Evolutionary conservation across 768 basidiomycete species (phyloP), one percentile per base, ranked within the genome.

Genomic region (Auricularia cornea): DNA sequence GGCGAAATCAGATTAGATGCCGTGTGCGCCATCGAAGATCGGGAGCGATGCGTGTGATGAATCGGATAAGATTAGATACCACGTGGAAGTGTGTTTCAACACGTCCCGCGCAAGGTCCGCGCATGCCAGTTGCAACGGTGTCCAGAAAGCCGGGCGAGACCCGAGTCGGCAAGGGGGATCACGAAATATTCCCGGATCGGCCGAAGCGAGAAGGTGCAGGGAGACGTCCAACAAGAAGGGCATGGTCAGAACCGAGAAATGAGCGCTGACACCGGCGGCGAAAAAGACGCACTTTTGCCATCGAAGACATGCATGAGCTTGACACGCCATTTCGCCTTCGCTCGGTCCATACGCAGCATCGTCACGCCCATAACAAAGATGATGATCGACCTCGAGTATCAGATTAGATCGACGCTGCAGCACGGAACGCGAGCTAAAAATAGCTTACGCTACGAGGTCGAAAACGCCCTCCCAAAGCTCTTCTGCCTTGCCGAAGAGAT

Each of bases 311-410:
- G 44, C 44, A 48, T 48, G 44, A 48, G 44, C 44, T 48, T 48
- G 20, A 48, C 75, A 67, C 92, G 84, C 96, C 96, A 99, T 74
- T 92, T 94, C n/a, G 88, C 83, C 72, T 93, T 90, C 12, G 96
- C 89, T 70, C 88, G 81, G 74, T 98, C 95, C 84, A 99, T 87
- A 72, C 92, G 94, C 65, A 99, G 84, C 90, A 98, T 95, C 38
- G 89, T 88, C 41, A 98, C 70, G 2, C 92, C 94, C 93, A 98
- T 96, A 71, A 89, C 79, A 73, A 94, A 92, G 70, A 97, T 94
- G 82, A 97, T 85, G 68, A 92, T 63, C 12, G 85, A 73, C n/a
- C 68, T 68, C 60, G 30, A 18, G 6, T 48, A 59, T 52, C 31
- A 35, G n/a, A 20, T 40, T 57, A 23, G 52, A 57, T 59, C n/a